phyloP scores from a whole-genome alignment of 139 green algal genomes.

The Haematococcus lacustris region DNA sequence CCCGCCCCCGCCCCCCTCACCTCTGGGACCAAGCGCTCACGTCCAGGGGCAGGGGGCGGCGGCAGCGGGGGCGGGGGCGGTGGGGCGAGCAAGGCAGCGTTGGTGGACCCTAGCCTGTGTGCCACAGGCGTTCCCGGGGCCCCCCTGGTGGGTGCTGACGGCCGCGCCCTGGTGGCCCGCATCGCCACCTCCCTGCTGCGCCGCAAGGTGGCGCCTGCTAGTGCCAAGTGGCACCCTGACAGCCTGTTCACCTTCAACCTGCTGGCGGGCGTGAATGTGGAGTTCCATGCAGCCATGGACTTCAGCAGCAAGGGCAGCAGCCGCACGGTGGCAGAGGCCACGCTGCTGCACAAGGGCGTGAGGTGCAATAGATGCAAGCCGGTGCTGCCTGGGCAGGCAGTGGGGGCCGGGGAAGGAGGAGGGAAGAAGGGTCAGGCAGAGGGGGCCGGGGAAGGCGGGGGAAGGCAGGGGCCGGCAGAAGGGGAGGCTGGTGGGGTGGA shows the following conservation, averaged over 20 bases:
- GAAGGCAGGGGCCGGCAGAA: neutral
- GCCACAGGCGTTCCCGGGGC: neutral
- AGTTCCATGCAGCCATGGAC: slow-evolving; percentile 1
- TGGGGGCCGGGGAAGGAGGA: too few relatives aligned
- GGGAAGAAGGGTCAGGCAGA: neutral
- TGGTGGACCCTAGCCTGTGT: too few relatives aligned
- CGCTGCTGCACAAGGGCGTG: neutral
- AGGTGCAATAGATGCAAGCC: slow-evolving; percentile 1
- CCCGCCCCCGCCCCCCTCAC: too few relatives aligned
- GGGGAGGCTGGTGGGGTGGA: neutral
- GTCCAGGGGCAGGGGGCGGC: too few relatives aligned
- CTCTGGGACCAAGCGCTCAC: too few relatives aligned
- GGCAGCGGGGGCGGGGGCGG: too few relatives aligned
- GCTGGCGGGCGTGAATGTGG: neutral
- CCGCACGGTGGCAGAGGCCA: slow-evolving; percentile 1
- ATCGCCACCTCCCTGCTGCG: neutral
- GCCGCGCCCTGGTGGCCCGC: neutral
- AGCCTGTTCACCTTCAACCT: slow-evolving; percentile 1
- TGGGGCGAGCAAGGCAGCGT: too few relatives aligned
- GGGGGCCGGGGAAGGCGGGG: neutral
- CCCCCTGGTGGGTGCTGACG: neutral
- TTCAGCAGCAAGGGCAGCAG: neutral
- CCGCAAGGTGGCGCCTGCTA: neutral
- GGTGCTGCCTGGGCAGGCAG: neutral
- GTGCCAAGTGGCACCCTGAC: slow-evolving; percentile 1